Evolutionary conservation across 2,329 filamentous ascomycete species (phyloP).

Genomic region (Fusarium sublunatum): DNA sequence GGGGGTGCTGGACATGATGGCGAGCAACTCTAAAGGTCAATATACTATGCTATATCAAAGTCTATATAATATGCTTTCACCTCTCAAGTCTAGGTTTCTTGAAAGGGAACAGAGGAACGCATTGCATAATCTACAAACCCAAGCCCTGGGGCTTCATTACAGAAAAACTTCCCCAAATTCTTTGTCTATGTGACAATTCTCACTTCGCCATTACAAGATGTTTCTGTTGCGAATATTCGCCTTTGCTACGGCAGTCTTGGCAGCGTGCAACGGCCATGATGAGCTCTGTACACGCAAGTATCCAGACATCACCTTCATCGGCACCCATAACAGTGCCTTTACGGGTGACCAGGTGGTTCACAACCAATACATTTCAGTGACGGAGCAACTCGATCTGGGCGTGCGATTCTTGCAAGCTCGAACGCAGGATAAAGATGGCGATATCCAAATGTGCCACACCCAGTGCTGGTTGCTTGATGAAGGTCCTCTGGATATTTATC

Average conservation of each 20-base stretch:
- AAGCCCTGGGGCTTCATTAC: too few species aligned
- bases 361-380: slow-evolving; percentile 71
- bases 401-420: slow-evolving; percentile 74
- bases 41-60: too few species aligned
- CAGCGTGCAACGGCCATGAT: slow-evolving; percentile 67
- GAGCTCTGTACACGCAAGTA: slow-evolving; percentile 68
- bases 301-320: slow-evolving; percentile 70
- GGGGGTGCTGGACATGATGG: too few species aligned
- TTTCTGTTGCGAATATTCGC: slow-evolving; percentile 26
- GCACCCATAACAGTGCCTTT: slow-evolving; percentile 74
- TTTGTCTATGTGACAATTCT: not conserved
- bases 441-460: slow-evolving; percentile 73
- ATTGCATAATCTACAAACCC: too few species aligned
- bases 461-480: slow-evolving; percentile 69
- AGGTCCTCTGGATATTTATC: slow-evolving; percentile 65
- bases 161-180: not conserved
- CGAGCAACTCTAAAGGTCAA: too few species aligned
- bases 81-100: too few species aligned
- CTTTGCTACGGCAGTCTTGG: slow-evolving; percentile 36
- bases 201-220: slow-evolving; percentile 16
- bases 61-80: too few species aligned
- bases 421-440: slow-evolving; percentile 64
- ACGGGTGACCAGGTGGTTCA: slow-evolving; percentile 64
- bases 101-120: too few species aligned
- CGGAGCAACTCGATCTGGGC: slow-evolving; percentile 68